Evolutionary conservation across 768 basidiomycete genomes (phyloP), one percentile per base, ranked within the genome.

Genomic region (Rhizopogon vulgaris): DNA sequence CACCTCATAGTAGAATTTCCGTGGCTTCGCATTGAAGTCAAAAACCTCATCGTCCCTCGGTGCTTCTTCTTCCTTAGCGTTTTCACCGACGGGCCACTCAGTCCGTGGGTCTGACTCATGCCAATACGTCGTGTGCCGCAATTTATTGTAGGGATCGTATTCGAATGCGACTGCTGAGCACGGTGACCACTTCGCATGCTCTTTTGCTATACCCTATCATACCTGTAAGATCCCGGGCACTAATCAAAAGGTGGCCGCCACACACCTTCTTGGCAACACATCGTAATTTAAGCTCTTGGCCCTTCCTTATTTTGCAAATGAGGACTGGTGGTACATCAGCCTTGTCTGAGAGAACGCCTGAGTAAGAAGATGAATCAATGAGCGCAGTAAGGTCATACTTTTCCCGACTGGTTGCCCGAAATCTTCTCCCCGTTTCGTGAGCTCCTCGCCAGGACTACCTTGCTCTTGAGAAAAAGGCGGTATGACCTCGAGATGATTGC

Each of bases 141-240:
- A 76, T 68, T 93, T 93, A 73, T 99, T 99, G 75, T 97, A 80
- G 11, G 96, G 96, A 69, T 99, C 96, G 57, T 99, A 99, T 72
- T 99, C 96, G 58, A 95, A 98, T 7, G 86, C 83, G 15, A 99
- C 85, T 7, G 96, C 93, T 1, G 93, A 89, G 54, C 94, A 90
- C 11, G 96, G 95, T 0, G 93, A 95, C 92, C 95, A 99, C 71
- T 99, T 99, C 11, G 96, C 94, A 64, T 99, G 96, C 66, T 96
- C 93, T 74, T 97, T 97, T 3, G 95, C 93, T 54, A 96, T 86
- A 38, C 95, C 95, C 95, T 97, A 61, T n/a, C 34, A 40, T 18
- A 18, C 12, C 36, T 24, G 30, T 22, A 18, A 32, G 49, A 41
- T 53, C 52, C 22, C 36, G 41, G 34, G 28, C 48, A 27, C 28